Conservation (phyloP, 106 monocot genomes). For the Dendrobium catenatum region DNA sequence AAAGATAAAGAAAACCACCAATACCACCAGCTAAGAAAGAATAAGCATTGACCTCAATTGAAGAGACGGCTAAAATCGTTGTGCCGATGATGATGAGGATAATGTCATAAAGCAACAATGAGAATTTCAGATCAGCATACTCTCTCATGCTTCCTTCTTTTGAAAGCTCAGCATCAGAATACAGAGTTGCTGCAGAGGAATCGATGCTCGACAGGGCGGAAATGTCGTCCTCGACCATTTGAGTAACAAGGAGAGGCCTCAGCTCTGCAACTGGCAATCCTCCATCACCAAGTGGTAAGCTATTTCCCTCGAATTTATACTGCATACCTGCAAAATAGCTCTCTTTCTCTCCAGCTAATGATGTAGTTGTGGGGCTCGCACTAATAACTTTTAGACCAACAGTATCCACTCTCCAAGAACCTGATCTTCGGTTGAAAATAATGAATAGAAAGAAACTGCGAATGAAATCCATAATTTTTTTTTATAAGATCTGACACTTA, state of each 20-base stretch:
- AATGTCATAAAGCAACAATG: conserved; percentile 65
- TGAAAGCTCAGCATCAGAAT: conserved; percentile 4
- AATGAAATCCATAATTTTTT: too few species aligned
- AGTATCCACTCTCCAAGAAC: conserved; percentile 75
- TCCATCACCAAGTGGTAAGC: conserved; percentile 58
- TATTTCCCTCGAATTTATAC: conserved; percentile 55
- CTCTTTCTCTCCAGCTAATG: too few species aligned
- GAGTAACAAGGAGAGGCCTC: conserved; percentile 26
- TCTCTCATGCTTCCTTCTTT: conserved; percentile 71
- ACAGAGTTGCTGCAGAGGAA: conserved; percentile 9
- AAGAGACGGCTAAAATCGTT: conserved; percentile 14
- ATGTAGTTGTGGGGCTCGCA: conserved; percentile 11
- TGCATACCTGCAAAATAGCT: conserved; percentile 17
- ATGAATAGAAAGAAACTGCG: background rate
- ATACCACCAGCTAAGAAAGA: conserved; percentile 52
- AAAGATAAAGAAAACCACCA: conserved; percentile 43
- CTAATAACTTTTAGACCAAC: conserved; percentile 34
- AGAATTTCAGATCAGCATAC: conserved; percentile 78
- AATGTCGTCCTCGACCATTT: conserved; percentile 3
- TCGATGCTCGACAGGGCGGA: background rate
- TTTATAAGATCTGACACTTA: background rate
- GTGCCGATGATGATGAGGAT: conserved; percentile 35
- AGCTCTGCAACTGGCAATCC: conserved; percentile 43
- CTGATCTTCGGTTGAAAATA: conserved; percentile 50
- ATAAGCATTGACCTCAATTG: conserved; percentile 26